Evolutionary conservation across 228 moss, liverwort and hornwort species (phyloP), one percentile per base, ranked within the genome.

Genomic region (Sphagnum fallax): DNA sequence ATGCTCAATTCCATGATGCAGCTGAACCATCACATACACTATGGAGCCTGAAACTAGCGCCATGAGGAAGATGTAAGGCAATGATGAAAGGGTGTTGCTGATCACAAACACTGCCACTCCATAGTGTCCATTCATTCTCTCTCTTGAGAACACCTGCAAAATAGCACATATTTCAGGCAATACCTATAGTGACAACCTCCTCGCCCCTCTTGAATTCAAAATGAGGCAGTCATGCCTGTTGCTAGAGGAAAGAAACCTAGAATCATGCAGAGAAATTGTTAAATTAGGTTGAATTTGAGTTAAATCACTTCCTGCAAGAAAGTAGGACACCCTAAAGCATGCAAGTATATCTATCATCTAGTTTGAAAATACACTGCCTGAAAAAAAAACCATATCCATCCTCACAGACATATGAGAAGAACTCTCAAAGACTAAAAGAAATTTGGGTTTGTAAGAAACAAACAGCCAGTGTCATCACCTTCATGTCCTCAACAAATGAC

Each of bases 401-500:
- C 8, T 8, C 12, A 8, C 55, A 3, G 2, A 55, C 55, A 55
- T 8, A 8, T 8, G 12, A 55, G 55, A 12, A 3, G 55, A 12
- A 55, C 8, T 12, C 55, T 55, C 55, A 55, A 12, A 55, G 55
- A 55, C 55, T 12, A 55, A 55, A 12, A 55, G 12, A 12, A 12
- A 55, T 8, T 12, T 12, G 12, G 12, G 55, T 8, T 55, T 55
- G 55, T 3, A 55, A 3, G 55, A 55, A 12, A 8, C 12, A 1
- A 12, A 12, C 12, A 8, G 12, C 8, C 12, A 1, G 55, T 55
- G 55, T 53, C 32, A 32, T 64, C 55, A 82, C 88, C 88, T 82
- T 88, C 81, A 88, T 84, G 74, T 88, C 88, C 70, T 88, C 88
- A 48, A 84, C 82, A 49, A 88, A 88, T 14, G 88, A 88, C 10